These are phyloP conservation scores for Talaromyces verruculosus DNA, from an alignment of 2,329 filamentous ascomycete genomes.

Conservation along the genomic window DNA sequence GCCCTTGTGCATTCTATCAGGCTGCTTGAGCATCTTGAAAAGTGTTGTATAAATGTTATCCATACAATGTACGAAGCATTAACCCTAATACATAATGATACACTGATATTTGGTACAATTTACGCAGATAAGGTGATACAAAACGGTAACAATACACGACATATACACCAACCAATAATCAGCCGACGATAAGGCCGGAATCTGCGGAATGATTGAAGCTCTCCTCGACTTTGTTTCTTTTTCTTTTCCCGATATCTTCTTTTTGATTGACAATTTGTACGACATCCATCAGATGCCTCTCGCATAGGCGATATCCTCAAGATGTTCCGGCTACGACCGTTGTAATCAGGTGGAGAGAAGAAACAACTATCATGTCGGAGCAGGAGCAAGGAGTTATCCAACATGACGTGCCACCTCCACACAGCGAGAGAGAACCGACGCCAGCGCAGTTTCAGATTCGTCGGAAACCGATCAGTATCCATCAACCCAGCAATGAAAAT, in stretches of 20 bases:
- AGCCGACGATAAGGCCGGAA: background rate
- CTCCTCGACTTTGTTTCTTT: background rate
- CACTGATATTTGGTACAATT: no score
- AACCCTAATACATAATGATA: background rate
- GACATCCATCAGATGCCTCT: background rate
- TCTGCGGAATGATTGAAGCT: conserved; percentile 2
- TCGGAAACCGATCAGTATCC: conserved; percentile 17
- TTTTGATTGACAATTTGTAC: background rate
- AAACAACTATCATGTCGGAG: conserved; percentile 2
- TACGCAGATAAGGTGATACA: background rate
- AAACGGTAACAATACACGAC: background rate
- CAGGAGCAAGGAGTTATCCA: conserved; percentile 8
- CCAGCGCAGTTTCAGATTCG: conserved; percentile 20
- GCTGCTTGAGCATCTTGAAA: background rate
- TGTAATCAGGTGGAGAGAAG: background rate
- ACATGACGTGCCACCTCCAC: conserved; percentile 13
- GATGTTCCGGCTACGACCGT: background rate
- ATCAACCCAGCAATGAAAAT: background rate
- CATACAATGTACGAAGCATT: background rate
- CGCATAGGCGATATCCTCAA: background rate
- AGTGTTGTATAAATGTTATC: background rate
- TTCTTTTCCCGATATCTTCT: background rate
- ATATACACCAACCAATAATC: background rate
- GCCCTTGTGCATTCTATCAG: no score
- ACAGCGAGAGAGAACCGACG: background rate